Percentiles rank a stretch among this genome's conserved stretches.
Conservation (phyloP, 495 filamentous ascomycete genomes). For the Bacidia gigantensis region DNA sequence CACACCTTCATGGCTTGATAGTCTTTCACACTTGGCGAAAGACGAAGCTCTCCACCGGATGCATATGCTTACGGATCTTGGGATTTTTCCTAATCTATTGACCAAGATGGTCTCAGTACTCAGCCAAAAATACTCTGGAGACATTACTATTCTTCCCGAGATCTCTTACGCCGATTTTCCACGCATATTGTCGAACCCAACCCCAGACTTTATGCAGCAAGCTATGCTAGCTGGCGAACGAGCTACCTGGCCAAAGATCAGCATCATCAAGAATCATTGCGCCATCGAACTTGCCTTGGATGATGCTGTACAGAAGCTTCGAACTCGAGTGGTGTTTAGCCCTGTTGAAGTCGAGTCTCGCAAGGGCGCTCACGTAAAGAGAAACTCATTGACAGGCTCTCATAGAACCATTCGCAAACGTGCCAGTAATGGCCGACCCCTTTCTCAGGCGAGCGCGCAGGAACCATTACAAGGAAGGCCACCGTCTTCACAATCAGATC, state of each 20-base stretch:
- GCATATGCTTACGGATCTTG: conserved; percentile 67
- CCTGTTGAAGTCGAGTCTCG: conserved; percentile 52
- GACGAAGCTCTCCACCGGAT: conserved; percentile 70
- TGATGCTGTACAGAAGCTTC: conserved; percentile 60
- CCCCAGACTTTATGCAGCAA: conserved; percentile 70
- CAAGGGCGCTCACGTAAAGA: conserved; percentile 7
- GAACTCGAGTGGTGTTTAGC: conserved; percentile 66
- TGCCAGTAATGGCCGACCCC: conserved; percentile 9
- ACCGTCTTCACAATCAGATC: neutral
- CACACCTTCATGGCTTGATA: conserved; percentile 47
- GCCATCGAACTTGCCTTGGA: conserved; percentile 82
- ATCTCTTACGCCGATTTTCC: conserved; percentile 63
- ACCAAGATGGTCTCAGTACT: conserved; percentile 70
- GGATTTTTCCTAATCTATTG: conserved; percentile 66
- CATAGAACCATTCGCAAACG: conserved; percentile 2
- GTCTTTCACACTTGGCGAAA: conserved; percentile 60
- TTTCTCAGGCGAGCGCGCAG: conserved; percentile 16
- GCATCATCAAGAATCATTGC: conserved; percentile 65
- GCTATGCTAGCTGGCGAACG: conserved; percentile 64
- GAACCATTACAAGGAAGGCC: conserved; percentile 1
- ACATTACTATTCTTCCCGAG: conserved; percentile 85
- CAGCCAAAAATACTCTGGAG: conserved; percentile 84
- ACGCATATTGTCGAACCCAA: conserved; percentile 73
- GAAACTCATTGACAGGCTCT: conserved; percentile 2
- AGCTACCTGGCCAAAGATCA: conserved; percentile 83